These are phyloP conservation scores for Poa pratensis DNA, from an alignment of 176 grass and related monocot species.

Conservation along the genomic window DNA sequence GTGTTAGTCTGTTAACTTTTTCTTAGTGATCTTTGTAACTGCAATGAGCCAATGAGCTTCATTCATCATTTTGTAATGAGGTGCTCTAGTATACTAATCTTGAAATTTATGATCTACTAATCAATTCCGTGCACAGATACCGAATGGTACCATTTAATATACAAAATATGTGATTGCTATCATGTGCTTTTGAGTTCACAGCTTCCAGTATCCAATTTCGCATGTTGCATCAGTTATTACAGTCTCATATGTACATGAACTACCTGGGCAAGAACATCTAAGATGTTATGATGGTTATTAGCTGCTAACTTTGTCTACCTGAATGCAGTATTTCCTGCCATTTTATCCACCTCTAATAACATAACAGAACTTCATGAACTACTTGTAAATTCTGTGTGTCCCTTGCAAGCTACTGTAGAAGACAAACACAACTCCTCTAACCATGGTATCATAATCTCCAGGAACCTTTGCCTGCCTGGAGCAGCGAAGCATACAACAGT, in stretches of 20 bases:
- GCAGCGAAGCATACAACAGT: conserved; percentile 78
- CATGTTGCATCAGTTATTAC: conserved; percentile 30
- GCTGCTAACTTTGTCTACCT: background rate
- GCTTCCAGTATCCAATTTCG: conserved; percentile 8
- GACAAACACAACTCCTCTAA: conserved; percentile 10
- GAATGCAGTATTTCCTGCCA: conserved; percentile 15
- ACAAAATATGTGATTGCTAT: background rate
- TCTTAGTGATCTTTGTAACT: background rate
- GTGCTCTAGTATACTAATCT: background rate
- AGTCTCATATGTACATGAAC: conserved; percentile 42
- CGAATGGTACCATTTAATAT: background rate
- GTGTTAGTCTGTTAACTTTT: background rate
- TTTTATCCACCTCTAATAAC: conserved; percentile 9
- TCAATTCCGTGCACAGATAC: conserved; percentile 15
- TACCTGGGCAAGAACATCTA: background rate
- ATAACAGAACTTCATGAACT: background rate
- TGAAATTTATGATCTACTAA: background rate
- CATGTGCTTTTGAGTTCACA: conserved; percentile 13
- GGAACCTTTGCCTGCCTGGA: conserved; percentile 67
- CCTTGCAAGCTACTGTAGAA: conserved; percentile 3
- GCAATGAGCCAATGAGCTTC: background rate
- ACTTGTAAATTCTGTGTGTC: background rate
- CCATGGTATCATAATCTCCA: conserved; percentile 54
- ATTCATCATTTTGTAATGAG: background rate
- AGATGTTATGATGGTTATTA: conserved; percentile 1